Conservation (phyloP, 176 grass and related monocot genomes). For the Areca catechu region DNA sequence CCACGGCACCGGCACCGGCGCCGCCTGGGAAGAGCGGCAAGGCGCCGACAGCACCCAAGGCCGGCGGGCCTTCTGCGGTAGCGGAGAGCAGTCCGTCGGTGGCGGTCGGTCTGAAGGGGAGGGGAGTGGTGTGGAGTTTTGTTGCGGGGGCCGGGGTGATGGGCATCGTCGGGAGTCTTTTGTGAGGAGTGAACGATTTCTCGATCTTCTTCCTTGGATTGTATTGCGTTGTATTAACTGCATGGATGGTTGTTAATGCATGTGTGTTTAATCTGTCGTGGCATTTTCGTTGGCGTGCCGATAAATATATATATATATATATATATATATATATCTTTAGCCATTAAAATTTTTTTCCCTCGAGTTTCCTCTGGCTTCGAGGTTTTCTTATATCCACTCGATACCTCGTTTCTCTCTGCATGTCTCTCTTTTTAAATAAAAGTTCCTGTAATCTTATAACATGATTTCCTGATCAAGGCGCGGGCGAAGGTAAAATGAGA, state of each 20-base stretch:
- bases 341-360: too few relatives aligned
- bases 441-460: too few relatives aligned
- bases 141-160: not conserved
- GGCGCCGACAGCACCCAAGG: not conserved
- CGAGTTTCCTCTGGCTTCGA: too few relatives aligned
- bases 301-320: too few relatives aligned
- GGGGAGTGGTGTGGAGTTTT: not conserved
- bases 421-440: too few relatives aligned
- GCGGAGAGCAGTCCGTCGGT: not conserved
- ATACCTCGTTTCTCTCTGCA: too few relatives aligned
- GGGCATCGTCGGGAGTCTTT: not conserved
- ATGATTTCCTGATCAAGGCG: too few relatives aligned
- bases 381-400: too few relatives aligned
- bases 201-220: too few relatives aligned
- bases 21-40: not conserved
- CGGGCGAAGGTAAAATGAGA: too few relatives aligned
- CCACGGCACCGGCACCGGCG: constrained; percentile 26
- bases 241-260: not conserved
- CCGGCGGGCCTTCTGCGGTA: not conserved
- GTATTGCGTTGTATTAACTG: not conserved
- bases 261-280: not conserved
- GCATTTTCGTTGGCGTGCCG: not conserved
- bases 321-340: too few relatives aligned
- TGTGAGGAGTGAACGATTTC: not conserved
- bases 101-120: not conserved